Percentiles rank a stretch among this genome's conserved stretches.
Conservation (phyloP, 345 rosid species). For the Firmiana major region DNA sequence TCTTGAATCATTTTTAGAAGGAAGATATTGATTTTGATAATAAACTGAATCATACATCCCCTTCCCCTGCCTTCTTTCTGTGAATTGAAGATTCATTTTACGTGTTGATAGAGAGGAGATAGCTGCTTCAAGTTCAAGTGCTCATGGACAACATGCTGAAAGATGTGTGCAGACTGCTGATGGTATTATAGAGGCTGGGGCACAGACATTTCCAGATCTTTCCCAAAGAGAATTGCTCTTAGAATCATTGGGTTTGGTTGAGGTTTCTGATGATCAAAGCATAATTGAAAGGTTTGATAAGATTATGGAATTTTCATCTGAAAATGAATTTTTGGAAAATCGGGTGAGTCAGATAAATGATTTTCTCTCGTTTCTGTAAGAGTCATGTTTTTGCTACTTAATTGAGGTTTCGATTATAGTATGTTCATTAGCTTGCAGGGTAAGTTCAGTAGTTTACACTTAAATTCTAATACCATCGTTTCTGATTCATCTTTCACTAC, state of each 20-base stretch:
- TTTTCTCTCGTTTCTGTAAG: neutral
- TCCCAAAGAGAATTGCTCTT: neutral
- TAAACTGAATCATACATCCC: neutral
- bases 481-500: neutral
- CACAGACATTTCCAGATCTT: neutral
- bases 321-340: neutral
- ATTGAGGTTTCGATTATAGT: neutral
- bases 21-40: neutral
- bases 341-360: conserved; percentile 8
- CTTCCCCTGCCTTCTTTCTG: neutral
- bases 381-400: neutral
- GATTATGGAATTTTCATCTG: neutral
- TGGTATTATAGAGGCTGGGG: neutral
- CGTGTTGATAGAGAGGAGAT: conserved; percentile 26
- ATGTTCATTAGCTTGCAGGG: neutral
- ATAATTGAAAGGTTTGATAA: conserved; percentile 6
- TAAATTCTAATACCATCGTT: neutral
- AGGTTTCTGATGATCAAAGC: neutral
- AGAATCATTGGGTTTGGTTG: conserved; percentile 1
- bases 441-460: neutral
- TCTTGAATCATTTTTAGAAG: neutral
- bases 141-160: neutral
- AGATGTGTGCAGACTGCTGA: neutral
- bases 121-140: too few relatives aligned
- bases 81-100: conserved; percentile 7